A percentile compares a stretch with the other conserved stretches of the same genome.
phyloP scores from a whole-genome alignment of 176 grass and related monocot genomes.

The Otatea glauca region DNA sequence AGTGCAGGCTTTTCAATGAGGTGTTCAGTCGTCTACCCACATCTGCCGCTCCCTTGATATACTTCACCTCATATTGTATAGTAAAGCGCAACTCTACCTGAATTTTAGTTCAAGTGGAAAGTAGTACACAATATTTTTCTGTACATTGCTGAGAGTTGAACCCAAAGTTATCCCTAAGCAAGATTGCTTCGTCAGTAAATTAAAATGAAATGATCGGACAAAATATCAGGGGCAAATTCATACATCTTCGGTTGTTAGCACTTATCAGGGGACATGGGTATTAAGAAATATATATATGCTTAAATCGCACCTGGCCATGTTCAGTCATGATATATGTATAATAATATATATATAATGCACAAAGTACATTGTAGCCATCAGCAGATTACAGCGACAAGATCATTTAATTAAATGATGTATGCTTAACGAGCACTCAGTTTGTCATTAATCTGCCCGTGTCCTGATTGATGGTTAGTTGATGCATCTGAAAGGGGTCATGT shows the following conservation, averaged over 20 bases:
- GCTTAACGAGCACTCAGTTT: neutral
- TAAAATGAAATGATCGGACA: neutral
- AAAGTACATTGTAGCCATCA: neutral
- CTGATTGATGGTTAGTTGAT: neutral
- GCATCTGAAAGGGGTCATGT: neutral
- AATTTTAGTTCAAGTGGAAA: neutral
- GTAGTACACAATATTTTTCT: neutral
- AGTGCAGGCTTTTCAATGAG: too few species aligned
- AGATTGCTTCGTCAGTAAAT: neutral
- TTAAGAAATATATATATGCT: neutral
- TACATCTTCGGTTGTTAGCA: neutral
- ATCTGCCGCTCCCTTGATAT: neutral
- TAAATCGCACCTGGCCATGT: neutral
- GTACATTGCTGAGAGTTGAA: neutral
- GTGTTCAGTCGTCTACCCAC: neutral
- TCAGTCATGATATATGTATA: neutral
- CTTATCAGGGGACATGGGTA: neutral
- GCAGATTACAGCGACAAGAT: neutral
- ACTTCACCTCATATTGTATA: neutral
- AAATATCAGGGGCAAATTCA: neutral
- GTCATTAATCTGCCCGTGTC: constrained; percentile 1
- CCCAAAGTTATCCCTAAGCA: neutral
- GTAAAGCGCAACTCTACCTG: neutral
- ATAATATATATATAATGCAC: too few species aligned
- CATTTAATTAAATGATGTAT: neutral